Percentiles rank a stretch among this genome's conserved stretches.
These are phyloP conservation scores for Aspergillus pseudonomiae DNA, from an alignment of 2,329 filamentous ascomycete species.

Conservation along the genomic window DNA sequence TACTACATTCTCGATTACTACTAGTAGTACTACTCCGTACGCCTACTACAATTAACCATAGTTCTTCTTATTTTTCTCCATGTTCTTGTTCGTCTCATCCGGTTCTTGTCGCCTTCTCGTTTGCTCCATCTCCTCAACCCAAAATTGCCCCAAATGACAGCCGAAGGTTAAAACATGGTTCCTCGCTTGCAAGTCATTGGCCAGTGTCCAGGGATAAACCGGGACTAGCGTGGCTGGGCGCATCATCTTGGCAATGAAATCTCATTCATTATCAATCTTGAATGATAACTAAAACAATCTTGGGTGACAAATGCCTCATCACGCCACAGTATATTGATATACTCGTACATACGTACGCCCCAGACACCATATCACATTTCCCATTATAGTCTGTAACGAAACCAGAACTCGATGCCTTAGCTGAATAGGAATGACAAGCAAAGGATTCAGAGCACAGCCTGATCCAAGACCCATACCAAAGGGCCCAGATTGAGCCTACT, in stretches of 20 bases:
- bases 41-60: no score
- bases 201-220: background rate
- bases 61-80: background rate
- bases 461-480: background rate
- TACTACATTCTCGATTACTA: background rate
- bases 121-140: background rate
- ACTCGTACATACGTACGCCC: background rate
- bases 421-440: background rate
- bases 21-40: no score
- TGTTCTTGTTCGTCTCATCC: background rate
- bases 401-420: no score
- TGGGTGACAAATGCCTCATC: background rate
- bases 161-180: background rate
- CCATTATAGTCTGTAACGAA: background rate
- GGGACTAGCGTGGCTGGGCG: background rate
- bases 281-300: background rate
- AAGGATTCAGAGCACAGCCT: background rate
- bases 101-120: background rate
- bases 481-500: background rate
- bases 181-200: background rate
- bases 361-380: background rate
- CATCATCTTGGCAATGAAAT: background rate
- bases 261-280: background rate
- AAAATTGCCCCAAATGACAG: background rate
- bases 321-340: background rate